phyloP scores from a whole-genome alignment of 768 basidiomycete genomes.

The Russula sp. region DNA sequence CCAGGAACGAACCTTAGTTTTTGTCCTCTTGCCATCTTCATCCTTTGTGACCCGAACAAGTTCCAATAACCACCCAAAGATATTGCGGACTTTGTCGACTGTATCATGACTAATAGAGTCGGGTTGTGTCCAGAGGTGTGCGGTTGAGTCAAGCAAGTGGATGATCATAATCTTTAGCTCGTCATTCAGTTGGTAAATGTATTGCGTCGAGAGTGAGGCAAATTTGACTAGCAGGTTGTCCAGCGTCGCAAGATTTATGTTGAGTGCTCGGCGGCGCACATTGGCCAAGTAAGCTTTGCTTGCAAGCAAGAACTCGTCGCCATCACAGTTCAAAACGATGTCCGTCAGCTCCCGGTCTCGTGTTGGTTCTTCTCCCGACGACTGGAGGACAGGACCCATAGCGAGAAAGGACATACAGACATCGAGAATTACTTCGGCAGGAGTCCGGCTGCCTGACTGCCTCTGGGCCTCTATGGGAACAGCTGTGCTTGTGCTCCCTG shows the following conservation, averaged over 20 bases:
- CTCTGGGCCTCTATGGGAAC: slow-evolving; percentile 29
- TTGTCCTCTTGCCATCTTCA: slow-evolving; percentile 14
- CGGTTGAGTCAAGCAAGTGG: slow-evolving; percentile 57
- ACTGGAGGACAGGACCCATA: slow-evolving; percentile 55
- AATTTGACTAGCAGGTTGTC: slow-evolving; percentile 49
- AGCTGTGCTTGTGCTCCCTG: slow-evolving; percentile 32
- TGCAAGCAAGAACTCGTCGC: slow-evolving; percentile 51
- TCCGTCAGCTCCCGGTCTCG: slow-evolving; percentile 56
- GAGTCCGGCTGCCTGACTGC: slow-evolving; percentile 25
- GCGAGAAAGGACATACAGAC: slow-evolving; percentile 56
- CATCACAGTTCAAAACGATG: slow-evolving; percentile 40
- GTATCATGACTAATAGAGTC: slow-evolving; percentile 26
- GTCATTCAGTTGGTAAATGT: slow-evolving; percentile 49
- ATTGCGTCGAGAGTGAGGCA: slow-evolving; percentile 42
- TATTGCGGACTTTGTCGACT: slow-evolving; percentile 36
- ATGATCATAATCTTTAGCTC: slow-evolving; percentile 46
- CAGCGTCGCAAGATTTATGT: slow-evolving; percentile 43
- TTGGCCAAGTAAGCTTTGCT: slow-evolving; percentile 50
- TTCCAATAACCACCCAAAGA: slow-evolving; percentile 50
- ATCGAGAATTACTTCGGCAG: slow-evolving; percentile 35
- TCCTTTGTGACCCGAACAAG: slow-evolving; percentile 28
- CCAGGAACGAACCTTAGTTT: slow-evolving; percentile 51
- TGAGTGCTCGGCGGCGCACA: slow-evolving; percentile 47
- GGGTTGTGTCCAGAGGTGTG: slow-evolving; percentile 47
- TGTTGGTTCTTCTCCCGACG: slow-evolving; percentile 47